phyloP scores from a whole-genome alignment of 2,329 filamentous ascomycete genomes.

The Aplosporella prunicola region DNA sequence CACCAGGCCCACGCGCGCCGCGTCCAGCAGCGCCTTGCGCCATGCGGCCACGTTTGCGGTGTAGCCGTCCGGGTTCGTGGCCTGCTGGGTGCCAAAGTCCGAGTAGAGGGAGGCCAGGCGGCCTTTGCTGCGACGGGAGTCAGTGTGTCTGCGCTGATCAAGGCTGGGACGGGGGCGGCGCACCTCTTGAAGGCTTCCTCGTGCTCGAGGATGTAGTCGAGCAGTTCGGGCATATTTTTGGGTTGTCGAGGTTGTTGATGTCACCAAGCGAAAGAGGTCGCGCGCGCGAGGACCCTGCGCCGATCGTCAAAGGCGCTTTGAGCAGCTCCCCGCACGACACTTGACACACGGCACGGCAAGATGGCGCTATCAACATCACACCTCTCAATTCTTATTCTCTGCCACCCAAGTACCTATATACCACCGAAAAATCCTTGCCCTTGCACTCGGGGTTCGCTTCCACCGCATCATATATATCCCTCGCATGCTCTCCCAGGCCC shows the following conservation, averaged over 20 bases:
- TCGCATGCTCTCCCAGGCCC: conserved; percentile 36
- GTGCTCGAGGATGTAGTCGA: conserved; percentile 47
- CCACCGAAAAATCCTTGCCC: conserved; percentile 42
- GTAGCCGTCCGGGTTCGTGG: conserved; percentile 78
- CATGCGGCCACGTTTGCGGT: conserved; percentile 70
- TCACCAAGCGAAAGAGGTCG: conserved; percentile 5
- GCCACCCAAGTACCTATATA: conserved; percentile 41
- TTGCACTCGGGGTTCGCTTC: conserved; percentile 36
- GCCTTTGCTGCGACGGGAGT: conserved; percentile 41
- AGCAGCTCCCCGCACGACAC: not conserved
- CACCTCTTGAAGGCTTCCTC: conserved; percentile 42
- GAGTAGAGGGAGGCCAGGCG: conserved; percentile 81
- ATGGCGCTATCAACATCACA: not conserved
- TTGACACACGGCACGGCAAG: not conserved
- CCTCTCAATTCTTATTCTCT: conserved; percentile 25
- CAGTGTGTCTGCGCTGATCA: conserved; percentile 11
- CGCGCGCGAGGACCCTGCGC: conserved; percentile 1
- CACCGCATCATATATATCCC: conserved; percentile 37
- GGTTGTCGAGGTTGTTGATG: conserved; percentile 6
- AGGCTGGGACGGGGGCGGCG: not conserved
- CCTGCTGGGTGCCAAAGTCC: conserved; percentile 66
- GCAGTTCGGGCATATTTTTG: conserved; percentile 59
- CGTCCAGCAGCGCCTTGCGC: conserved; percentile 63
- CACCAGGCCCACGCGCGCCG: conserved; percentile 54
- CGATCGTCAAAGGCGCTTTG: not conserved